Evolutionary conservation across 352 stramenopile species (phyloP), one percentile per base, ranked within the genome.

Genomic region (Phytophthora fragariae): DNA sequence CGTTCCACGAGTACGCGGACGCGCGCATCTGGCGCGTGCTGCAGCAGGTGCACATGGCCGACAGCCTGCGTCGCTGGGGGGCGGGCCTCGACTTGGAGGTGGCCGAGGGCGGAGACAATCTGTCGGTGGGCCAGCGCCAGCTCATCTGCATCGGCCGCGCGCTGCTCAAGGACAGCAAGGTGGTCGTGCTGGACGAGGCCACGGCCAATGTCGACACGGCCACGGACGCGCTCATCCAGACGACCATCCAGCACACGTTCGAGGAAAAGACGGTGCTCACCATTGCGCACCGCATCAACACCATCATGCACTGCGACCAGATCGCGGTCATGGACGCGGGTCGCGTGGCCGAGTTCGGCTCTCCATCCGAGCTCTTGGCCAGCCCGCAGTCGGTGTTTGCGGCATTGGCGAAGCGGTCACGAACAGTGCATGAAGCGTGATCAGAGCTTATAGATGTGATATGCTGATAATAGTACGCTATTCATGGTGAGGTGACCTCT

Each of bases 111-210:
- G 97, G 97, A 17, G 81, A 80, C 31, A 99, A 99, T 76, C 95
- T 98, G 41, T 52, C 44, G 44, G 44, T 52, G 44, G 44, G 44
- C n/a, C 44, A 99, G 79, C 81, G 96, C 3, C 97, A 99, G 78
- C 77, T 99, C 19, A 71, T 99, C 1, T 98, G 95, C 65, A 91
- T 99, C 55, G 98, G 84, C 17, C 82, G 98, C 27, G 97, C 97
- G 8, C 75, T 99, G 62, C 77, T 99, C 11, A 84, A 89, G 24
- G 83, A 98, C 54, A 95, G 90, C 56, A 80, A 82, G 57, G 95
- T 99, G 44, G 79, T 99, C 14, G 77, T 99, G 15, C 90, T 99
- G 82, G 98, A 99, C 65, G 97, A 99, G 80, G 97, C 97, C 3
- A 99, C 97, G 7, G 89, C 90, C 21, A 92, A 84, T 27, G 85